Base-by-base conservation (phyloP, 2,329 filamentous ascomycete species). In the Pseudogymnoascus sp. region DNA sequence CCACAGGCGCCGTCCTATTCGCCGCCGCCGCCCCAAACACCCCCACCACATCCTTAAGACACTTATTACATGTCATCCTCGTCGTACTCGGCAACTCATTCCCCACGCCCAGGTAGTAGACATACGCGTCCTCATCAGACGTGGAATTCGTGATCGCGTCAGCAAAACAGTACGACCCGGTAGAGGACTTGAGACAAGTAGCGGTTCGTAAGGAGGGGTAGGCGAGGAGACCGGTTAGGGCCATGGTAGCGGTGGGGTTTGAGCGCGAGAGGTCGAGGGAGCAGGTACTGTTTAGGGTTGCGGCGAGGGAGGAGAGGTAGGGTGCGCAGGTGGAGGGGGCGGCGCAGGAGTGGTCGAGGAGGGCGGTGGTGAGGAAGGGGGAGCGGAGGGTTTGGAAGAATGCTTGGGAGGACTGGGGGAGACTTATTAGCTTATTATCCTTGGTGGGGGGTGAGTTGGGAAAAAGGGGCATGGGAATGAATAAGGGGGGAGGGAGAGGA, bases 21-120 rank as follows among this genome's bases (percentile, higher is more conserved):
- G 82, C 79, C 0, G 90, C 85, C 31, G 87, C 88, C 0, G 82
- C 76, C 62, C 89, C 85, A 74, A 89, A 97, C 16, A 96, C 83
- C 25, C 81, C 80, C 91, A 97, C 96, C 4, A 90, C 93, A 65
- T 90, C 80, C 70, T 87, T 80, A 47, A 94, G 79, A 73, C 94
- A 97, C 42, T 77, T 77, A 69, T 84, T 87, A 77, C 94, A 99
- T 0, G 82, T 84, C 0, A 92, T 90, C n/a, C 80, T 79, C 25
- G 86, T 84, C 21, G 82, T 82, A 12, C 78, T 80, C 0, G 90
- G 90, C 11, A 97, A 77, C 0, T 80, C 75, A 42, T 86, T 81
- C 64, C 94, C 94, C 63, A 96, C 81, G 0, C 92, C 90, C 2
- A 97, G 79, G 70, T 89, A 93, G 77, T 97, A 99, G 37, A 94